phyloP scores from a whole-genome alignment of 2,329 filamentous ascomycete genomes.

The Fusarium pseudonygamai region DNA sequence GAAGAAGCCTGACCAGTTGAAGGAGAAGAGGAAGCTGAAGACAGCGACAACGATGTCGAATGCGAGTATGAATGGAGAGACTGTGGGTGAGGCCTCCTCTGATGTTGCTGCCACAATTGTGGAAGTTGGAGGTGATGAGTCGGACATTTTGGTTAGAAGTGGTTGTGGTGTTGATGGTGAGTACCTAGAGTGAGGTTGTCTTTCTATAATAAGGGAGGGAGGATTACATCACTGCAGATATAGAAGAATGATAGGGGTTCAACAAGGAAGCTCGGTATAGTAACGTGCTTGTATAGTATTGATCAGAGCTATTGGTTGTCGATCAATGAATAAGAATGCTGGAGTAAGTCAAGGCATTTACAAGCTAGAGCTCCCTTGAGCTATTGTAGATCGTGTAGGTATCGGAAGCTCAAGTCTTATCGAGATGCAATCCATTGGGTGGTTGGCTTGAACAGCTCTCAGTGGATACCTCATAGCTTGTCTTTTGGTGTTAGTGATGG shows the following conservation, averaged over 20 bases:
- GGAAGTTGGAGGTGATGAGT: slow-evolving; percentile 15
- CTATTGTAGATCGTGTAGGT: neutral
- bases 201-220: neutral
- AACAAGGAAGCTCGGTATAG: neutral
- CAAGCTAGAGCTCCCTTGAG: slow-evolving; percentile 16
- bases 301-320: no score
- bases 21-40: slow-evolving; percentile 40
- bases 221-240: slow-evolving; percentile 29
- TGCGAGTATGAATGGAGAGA: slow-evolving; percentile 32
- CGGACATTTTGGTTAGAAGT: slow-evolving; percentile 23
- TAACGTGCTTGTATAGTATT: neutral
- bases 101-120: slow-evolving; percentile 21
- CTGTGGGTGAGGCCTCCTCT: slow-evolving; percentile 22
- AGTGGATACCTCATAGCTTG: slow-evolving; percentile 19
- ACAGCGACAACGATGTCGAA: slow-evolving; percentile 41
- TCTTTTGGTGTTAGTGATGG: neutral
- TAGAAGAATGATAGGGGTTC: neutral
- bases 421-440: slow-evolving; percentile 12
- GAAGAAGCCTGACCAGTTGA: slow-evolving; percentile 44
- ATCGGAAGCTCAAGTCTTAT: slow-evolving; percentile 15
- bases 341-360: neutral
- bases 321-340: neutral
- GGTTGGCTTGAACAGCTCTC: slow-evolving; percentile 12
- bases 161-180: neutral
- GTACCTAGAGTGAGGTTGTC: slow-evolving; percentile 8